A percentile compares a stretch with the other conserved stretches of the same genome.
Conservation (phyloP, 306 rosid species). For the Macrotyloma uniflorum region DNA sequence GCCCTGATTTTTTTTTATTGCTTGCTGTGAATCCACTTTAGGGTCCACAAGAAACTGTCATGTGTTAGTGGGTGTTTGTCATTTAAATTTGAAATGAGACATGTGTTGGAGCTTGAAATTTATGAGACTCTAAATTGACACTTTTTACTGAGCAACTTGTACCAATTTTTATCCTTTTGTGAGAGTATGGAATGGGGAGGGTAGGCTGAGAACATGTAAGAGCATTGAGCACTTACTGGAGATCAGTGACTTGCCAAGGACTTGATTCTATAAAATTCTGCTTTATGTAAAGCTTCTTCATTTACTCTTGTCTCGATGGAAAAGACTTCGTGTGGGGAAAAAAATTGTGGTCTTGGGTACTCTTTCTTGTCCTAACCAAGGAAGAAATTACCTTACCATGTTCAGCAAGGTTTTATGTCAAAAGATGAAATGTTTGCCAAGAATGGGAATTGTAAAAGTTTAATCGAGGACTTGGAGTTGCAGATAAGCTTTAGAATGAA, state of each 20-base stretch:
- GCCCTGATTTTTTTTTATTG: neutral
- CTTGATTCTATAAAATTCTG: conserved; percentile 16
- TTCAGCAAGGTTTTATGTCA: neutral
- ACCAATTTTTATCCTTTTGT: neutral
- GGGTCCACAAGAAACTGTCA: neutral
- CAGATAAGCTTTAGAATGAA: neutral
- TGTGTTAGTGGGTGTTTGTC: neutral
- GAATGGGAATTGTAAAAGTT: neutral
- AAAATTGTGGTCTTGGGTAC: conserved; percentile 12
- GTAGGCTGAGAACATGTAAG: neutral
- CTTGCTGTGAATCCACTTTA: neutral
- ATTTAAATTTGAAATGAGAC: neutral
- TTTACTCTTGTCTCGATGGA: neutral
- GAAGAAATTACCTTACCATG: neutral
- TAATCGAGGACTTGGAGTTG: conserved; percentile 10
- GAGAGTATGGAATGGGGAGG: neutral
- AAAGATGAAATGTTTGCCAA: neutral
- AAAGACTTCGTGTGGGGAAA: neutral
- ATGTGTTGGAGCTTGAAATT: neutral
- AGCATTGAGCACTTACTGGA: neutral
- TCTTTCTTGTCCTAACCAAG: neutral
- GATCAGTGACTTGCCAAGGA: neutral
- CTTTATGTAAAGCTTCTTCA: neutral
- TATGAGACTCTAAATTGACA: neutral
- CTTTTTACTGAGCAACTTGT: neutral